Base-by-base conservation (phyloP, 2,329 filamentous ascomycete genomes). In the Exophiala xenobiotica region DNA sequence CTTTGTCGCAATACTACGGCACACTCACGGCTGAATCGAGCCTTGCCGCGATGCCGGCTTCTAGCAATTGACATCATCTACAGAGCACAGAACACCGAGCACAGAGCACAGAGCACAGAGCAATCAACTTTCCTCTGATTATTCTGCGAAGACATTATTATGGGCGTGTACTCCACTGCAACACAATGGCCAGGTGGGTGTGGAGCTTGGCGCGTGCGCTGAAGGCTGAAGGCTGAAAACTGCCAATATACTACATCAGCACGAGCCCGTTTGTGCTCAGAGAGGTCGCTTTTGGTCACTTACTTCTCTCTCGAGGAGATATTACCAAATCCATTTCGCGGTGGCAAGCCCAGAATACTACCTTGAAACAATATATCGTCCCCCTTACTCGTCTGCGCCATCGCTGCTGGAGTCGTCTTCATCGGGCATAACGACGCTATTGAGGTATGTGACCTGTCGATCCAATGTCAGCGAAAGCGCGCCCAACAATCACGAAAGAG, bases 381-480 rank as follows among this genome's bases (percentile, higher is more conserved):
- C 8, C 38, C 23, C 39, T 55, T 49, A 55, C 24, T 52, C 54
- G 20, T 51, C 53, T 19, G 48, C 45, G 24, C 51, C 57, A 44
- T 56, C 51, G 27, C 44, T 50, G 37, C 44, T 53, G 12, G 57
- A 46, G 23, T 54, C 58, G 42, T 56, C 66, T 66, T 76, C 76
- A 64, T 90, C 87, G 2, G 87, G 86, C 85, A 87, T 87, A 51
- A 88, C 84, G 37, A 87, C 77, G 52, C 76, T 80, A 63, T 90
- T 90, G 54, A 90, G 67, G 68, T 87, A 88, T 23, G 82, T 81
- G 46, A 90, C 74, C 85, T 88, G 60, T 58, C 42, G 26, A 35
- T 4, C 45, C 37, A 54, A 53, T 47, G 42, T 53, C 49, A 43
- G 55, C 38, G 41, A 59, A 52, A 56, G 43, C 23, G 20, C 20